Evolutionary conservation across 2,329 filamentous ascomycete genomes (phyloP), one percentile per base, ranked within the genome.

Genomic region (Macrophomina phaseolina): DNA sequence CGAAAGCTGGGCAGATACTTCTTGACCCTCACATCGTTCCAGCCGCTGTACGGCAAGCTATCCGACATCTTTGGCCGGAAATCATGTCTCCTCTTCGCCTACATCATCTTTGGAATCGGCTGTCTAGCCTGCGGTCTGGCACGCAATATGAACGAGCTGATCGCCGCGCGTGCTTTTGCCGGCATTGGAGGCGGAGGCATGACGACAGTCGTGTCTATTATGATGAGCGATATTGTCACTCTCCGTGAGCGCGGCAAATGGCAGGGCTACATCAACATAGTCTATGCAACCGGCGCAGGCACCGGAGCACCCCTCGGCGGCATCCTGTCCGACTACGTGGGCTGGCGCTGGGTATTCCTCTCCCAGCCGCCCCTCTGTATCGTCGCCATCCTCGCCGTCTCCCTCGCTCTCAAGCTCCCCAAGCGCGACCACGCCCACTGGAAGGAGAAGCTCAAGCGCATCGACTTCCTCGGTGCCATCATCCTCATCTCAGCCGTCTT

Each of bases 321-420:
- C 2, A 75, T 91, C 6, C 76, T 93, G n/a, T 87, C 90, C 0
- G 91, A 93, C 75, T 86, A 83, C 4, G 84, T 93, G 62, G 90
- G 91, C 40, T 93, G 91, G 91, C 82, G 91, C 70, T 93, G 90
- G 89, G 86, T 90, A 0, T 94, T 95, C 73, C 76, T 92, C 12
- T 83, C 83, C 2, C 92, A 94, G 75, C 86, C 87, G 0, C 91
- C 91, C 2, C 75, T 93, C 5, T 91, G 90, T 67, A 74, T 89
- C 7, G 61, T 89, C 1, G 91, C 91, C 1, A 87, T 91, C 71
- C 55, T 87, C 3, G 82, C 88, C 8, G 90, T 93, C 16, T 84
- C 84, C 58, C 73, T 88, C n/a, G 81, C 85, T 46, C 83, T 94
- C 12, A 78, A 90, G 58, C 78, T 92, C 0, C 90, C 90, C 1